phyloP scores from a whole-genome alignment of 2,329 filamentous ascomycete genomes.

The Penicillium hordei region DNA sequence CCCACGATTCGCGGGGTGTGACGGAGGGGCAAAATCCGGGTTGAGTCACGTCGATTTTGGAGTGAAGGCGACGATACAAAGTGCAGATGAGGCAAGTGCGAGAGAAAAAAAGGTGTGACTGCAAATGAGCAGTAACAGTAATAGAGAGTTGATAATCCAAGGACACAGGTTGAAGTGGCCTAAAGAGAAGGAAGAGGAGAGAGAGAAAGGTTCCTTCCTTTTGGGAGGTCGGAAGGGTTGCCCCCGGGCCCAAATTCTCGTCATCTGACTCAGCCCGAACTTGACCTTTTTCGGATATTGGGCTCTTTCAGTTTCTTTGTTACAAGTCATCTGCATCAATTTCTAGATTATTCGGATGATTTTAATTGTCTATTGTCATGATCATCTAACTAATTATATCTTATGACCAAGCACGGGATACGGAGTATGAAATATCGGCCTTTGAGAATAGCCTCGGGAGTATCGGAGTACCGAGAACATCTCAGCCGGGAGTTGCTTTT shows the following conservation, averaged over 20 bases:
- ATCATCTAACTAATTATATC: neutral
- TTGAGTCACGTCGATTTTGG: slow-evolving; percentile 24
- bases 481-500: neutral
- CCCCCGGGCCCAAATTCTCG: neutral
- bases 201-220: neutral
- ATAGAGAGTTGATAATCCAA: neutral
- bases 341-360: neutral
- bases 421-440: neutral
- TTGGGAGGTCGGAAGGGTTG: neutral
- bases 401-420: neutral
- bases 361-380: neutral
- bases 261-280: slow-evolving; percentile 13
- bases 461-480: neutral
- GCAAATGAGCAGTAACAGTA: neutral
- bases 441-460: neutral
- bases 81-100: neutral
- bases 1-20: slow-evolving; percentile 26
- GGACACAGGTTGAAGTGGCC: slow-evolving; percentile 5
- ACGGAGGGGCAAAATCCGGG: slow-evolving; percentile 13
- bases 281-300: slow-evolving; percentile 2
- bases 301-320: neutral
- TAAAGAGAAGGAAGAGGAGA: neutral
- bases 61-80: neutral
- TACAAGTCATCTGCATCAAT: neutral
- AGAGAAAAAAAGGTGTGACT: neutral